A percentile compares a stretch with the other conserved stretches of the same genome.
Conservation (phyloP, 768 basidiomycete species). For the Termitomyces sp. region DNA sequence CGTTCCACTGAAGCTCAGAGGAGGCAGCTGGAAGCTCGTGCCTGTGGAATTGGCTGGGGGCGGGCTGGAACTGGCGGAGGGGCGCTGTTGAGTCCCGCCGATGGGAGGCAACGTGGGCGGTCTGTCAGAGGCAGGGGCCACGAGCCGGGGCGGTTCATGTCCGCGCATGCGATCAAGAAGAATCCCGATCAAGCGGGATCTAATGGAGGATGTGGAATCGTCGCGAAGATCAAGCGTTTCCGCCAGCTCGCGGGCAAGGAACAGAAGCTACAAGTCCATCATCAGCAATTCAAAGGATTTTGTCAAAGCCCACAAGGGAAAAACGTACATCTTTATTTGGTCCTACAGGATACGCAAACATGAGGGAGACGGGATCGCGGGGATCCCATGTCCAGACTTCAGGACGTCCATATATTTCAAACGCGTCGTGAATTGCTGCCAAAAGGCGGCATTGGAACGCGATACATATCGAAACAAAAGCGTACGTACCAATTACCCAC, state of each 20-base stretch:
- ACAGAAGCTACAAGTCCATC: constrained; percentile 53
- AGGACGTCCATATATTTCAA: constrained; percentile 86
- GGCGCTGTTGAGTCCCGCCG: constrained; percentile 12
- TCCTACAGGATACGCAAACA: constrained; percentile 94
- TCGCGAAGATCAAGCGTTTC: constrained; percentile 73
- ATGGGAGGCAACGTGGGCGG: constrained; percentile 33
- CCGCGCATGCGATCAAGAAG: constrained; percentile 59
- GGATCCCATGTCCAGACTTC: constrained; percentile 87
- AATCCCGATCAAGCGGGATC: constrained; percentile 56
- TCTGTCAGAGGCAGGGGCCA: constrained; percentile 16
- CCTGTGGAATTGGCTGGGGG: constrained; percentile 15
- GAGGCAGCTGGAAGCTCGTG: constrained; percentile 47
- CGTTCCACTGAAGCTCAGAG: constrained; percentile 40
- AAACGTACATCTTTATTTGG: constrained; percentile 76
- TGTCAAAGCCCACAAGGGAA: no score
- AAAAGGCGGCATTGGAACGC: constrained; percentile 1
- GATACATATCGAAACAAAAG: neutral
- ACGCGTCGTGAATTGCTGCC: constrained; percentile 78
- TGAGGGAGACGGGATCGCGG: constrained; percentile 71
- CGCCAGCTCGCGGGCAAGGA: constrained; percentile 81
- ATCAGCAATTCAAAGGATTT: neutral
- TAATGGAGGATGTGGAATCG: constrained; percentile 67
- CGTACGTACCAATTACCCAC: constrained; percentile 76
- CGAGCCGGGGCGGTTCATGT: constrained; percentile 16
- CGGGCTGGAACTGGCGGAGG: neutral